Percentiles rank a stretch among this genome's conserved stretches.
Evolutionary conservation across 805 yeast genomes (phyloP).

Genomic region (Candida michaelii): DNA sequence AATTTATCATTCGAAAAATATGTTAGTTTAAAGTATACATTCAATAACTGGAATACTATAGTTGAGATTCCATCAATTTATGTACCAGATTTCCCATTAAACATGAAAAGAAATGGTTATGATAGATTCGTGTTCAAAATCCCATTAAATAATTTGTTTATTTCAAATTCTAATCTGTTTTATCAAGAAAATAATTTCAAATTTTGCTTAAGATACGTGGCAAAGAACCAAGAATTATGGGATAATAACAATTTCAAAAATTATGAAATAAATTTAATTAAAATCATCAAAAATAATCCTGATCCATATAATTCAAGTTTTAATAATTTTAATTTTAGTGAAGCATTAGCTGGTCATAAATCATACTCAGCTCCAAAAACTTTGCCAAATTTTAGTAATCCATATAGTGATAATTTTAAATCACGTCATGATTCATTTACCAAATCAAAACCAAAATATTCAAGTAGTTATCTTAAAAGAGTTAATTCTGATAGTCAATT

Average conservation of each 20-base stretch:
- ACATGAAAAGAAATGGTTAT: conserved; percentile 49
- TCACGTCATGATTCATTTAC: conserved; percentile 5
- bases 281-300: conserved; percentile 13
- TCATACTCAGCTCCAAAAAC: neutral
- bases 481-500: conserved; percentile 26
- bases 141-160: conserved; percentile 44
- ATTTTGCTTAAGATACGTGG: conserved; percentile 59
- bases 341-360: conserved; percentile 1
- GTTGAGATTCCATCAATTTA: conserved; percentile 66
- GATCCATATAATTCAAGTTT: conserved; percentile 6
- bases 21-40: conserved; percentile 70
- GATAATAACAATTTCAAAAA: conserved; percentile 68
- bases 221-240: conserved; percentile 61
- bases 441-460: conserved; percentile 33
- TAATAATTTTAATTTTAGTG: conserved; percentile 3
- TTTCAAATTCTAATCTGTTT: conserved; percentile 14
- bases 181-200: conserved; percentile 25
- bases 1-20: conserved; percentile 69
- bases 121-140: conserved; percentile 74
- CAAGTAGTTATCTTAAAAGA: conserved; percentile 36
- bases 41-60: conserved; percentile 76
- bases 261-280: conserved; percentile 51
- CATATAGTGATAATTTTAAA: neutral
- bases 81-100: conserved; percentile 53
- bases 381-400: neutral